Evolutionary conservation across 2,329 filamentous ascomycete species (phyloP), one percentile per base, ranked within the genome.

Genomic region (Leptographium wingfieldii): DNA sequence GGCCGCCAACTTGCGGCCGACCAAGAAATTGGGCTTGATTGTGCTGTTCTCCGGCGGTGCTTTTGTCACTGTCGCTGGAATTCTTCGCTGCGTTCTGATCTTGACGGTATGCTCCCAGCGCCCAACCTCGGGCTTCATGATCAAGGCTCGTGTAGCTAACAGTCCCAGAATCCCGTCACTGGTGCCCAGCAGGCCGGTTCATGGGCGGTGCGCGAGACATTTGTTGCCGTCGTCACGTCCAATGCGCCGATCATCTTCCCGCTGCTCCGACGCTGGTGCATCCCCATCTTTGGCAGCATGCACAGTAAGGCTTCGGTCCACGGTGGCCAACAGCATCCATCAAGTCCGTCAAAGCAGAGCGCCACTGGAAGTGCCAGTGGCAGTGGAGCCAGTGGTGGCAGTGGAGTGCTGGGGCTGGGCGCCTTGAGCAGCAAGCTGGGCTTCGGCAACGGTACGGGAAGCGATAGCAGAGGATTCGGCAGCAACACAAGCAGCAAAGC

Each of bases 11-110:
- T 71, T 85, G 6, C 72, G 69, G 10, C 71, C 73, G 25, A 68
- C 71, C 5, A 79, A 78, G 64, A 85, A 84, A 65, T 64, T 77
- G 1, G 75, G 77, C 3, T 71, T 84, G 0, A 71, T 80, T 2
- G 61, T 81, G 5, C 72, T 85, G 19, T 84, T 83, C 67, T 76
- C 76, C 43, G 79, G 79, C 14, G 81, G 79, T 6, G 65, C 78
- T 14, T 82, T 84, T 64, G 76, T 82, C 55, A 81, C 80, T 64
- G 73, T 77, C 49, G 76, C 76, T 25, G 79, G 77, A 3, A 76
- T 82, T 59, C 69, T 84, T 10, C 78, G 81, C 51, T 79, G 77
- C 58, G 73, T 80, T 5, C 68, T 80, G 7, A 80, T 82, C 55
- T 60, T 80, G 33, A 75, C 66, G 0, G 68, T 69, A 55, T 55